A percentile compares a stretch with the other conserved stretches of the same genome.
phyloP scores from a whole-genome alignment of 164 flowering plant species.

The Aristolochia contorta region DNA sequence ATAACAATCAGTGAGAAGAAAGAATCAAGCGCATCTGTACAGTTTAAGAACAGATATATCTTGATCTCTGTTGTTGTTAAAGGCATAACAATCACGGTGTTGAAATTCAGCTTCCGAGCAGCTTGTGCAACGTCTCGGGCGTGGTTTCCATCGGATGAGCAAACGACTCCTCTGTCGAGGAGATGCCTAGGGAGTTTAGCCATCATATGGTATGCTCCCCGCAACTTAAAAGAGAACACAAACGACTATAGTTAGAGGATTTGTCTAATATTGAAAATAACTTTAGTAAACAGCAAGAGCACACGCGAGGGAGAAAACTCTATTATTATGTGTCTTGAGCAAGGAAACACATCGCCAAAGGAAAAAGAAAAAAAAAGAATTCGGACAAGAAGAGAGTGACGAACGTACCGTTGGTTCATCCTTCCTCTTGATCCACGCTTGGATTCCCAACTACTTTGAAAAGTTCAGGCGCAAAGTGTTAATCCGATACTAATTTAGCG shows the following conservation, averaged over 20 bases:
- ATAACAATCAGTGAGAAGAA: background rate
- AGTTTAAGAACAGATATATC: slow-evolving; percentile 23
- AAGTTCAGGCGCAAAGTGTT: slow-evolving; percentile 64
- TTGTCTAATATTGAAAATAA: too few relatives aligned
- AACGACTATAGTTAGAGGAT: too few relatives aligned
- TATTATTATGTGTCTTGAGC: too few relatives aligned
- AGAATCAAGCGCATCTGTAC: background rate
- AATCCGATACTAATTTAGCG: slow-evolving; percentile 66
- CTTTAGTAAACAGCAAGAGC: too few relatives aligned
- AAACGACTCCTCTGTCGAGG: slow-evolving; percentile 75
- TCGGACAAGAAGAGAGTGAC: slow-evolving; percentile 7
- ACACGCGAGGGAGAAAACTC: too few relatives aligned
- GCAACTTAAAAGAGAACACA: slow-evolving; percentile 91
- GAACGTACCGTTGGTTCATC: slow-evolving; percentile 89
- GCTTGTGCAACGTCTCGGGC: slow-evolving; percentile 99
- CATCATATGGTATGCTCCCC: slow-evolving; percentile 99
- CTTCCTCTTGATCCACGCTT: slow-evolving; percentile 78
- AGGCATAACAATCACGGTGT: slow-evolving; percentile 95
- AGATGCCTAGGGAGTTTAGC: slow-evolving; percentile 67
- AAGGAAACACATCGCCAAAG: too few relatives aligned
- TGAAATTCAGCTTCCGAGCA: slow-evolving; percentile 63
- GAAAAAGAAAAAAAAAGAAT: too few relatives aligned
- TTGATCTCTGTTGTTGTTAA: slow-evolving; percentile 97
- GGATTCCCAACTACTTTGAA: slow-evolving; percentile 54
- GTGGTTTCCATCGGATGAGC: slow-evolving; percentile 99